Evolutionary conservation across 169 alveolate species (phyloP), one percentile per base, ranked within the genome.

Genomic region (Plasmodium sp.): DNA sequence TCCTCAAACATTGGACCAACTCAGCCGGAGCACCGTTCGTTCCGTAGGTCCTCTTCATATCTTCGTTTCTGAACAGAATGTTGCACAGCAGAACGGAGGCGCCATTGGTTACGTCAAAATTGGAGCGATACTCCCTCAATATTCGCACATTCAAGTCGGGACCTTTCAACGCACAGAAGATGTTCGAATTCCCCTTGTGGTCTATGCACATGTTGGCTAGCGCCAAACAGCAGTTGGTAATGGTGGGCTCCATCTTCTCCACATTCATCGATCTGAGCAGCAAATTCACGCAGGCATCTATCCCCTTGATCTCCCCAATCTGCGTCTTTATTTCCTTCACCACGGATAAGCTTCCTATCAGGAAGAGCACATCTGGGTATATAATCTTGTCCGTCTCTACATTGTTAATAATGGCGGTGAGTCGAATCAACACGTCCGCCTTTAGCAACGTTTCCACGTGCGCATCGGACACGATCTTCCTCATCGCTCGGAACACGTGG

Each of bases 201-300:
- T 97, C 98, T 27, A 98, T 97, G 81, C 98, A 97, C 77, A 97
- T 96, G 93, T 97, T 97, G 7, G 99, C 99, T 83, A 98, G 95
- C 7, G 99, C 98, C 33, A 98, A 95, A 84, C 99, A 98, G 34
- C 97, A 95, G 93, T 98, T 98, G 27, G 99, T 98, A 14, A 98
- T 97, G 14, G 95, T 96, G 54, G 96, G 97, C 85, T 94, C 96
- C 96, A 92, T 96, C 56, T 74, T 74, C 77, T 97, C 96, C 91
- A 73, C 97, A 96, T 56, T 84, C 86, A 92, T 90, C 62, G 84
- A 97, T 90, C 84, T 96, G 73, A 9, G 94, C 92, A 83, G 96
- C 94, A 51, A 95, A 92, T 45, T 97, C 96, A 81, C 97, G 93
- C 83, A 97, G 95, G 88, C 97, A 92, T 71, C 92, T 54, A 92